Conservation (phyloP, 768 basidiomycete genomes). For the Suillus sp. region DNA sequence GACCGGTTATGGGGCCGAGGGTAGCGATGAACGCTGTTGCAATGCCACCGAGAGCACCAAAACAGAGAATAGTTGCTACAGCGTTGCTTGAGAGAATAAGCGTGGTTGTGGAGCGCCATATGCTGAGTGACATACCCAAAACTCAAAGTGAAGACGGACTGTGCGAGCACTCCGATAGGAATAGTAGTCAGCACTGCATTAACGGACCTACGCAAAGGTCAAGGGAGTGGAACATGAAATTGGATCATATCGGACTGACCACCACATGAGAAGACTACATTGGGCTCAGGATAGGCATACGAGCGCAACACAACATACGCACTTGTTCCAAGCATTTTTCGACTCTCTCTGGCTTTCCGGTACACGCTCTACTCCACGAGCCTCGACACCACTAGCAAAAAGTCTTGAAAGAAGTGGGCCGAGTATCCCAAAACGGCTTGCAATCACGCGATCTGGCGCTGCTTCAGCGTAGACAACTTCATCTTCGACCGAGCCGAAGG, state of each 20-base stretch:
- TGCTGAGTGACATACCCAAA: slow-evolving; percentile 38
- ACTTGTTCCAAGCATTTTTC: too few relatives aligned
- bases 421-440: slow-evolving; percentile 32
- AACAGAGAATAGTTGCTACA: slow-evolving; percentile 28
- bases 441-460: slow-evolving; percentile 31
- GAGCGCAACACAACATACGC: too few relatives aligned
- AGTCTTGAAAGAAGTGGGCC: slow-evolving; percentile 38
- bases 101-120: neutral
- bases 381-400: slow-evolving; percentile 55
- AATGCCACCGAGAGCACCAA: too few relatives aligned
- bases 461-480: slow-evolving; percentile 20
- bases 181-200: slow-evolving; percentile 51
- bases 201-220: slow-evolving; percentile 39
- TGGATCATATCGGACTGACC: slow-evolving; percentile 26
- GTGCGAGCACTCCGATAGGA: slow-evolving; percentile 52
- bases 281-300: neutral
- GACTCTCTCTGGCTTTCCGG: slow-evolving; percentile 53
- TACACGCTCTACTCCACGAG: slow-evolving; percentile 56
- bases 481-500: neutral
- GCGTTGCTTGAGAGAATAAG: slow-evolving; percentile 36
- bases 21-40: too few relatives aligned
- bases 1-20: slow-evolving; percentile 17
- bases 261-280: slow-evolving; percentile 50
- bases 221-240: neutral
- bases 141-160: slow-evolving; percentile 50